These are phyloP conservation scores for Exophiala spinifera DNA, from an alignment of 2,329 filamentous ascomycete species.

Conservation along the genomic window DNA sequence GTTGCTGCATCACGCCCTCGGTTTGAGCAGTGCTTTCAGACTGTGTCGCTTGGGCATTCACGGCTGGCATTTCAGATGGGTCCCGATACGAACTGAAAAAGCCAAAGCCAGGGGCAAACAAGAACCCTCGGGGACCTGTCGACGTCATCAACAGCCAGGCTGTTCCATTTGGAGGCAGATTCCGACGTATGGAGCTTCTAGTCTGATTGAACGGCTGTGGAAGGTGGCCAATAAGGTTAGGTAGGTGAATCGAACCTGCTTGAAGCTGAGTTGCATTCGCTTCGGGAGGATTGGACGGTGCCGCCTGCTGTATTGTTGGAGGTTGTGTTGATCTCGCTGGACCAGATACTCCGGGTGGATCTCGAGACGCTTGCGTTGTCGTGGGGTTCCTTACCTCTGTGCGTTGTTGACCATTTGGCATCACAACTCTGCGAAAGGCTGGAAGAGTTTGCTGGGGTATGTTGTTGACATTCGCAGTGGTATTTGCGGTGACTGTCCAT, in stretches of 20 bases:
- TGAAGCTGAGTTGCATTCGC: background rate
- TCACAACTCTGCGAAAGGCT: no score
- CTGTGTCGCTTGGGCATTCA: background rate
- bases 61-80: background rate
- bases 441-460: no score
- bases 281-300: background rate
- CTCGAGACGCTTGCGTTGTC: no score
- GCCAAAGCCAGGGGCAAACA: slow-evolving; percentile 29
- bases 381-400: no score
- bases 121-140: slow-evolving; percentile 25
- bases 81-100: slow-evolving; percentile 16
- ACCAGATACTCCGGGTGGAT: no score
- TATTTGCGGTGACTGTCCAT: no score
- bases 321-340: background rate
- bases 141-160: slow-evolving; percentile 28
- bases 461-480: no score
- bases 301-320: background rate
- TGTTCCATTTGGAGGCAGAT: slow-evolving; percentile 6
- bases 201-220: slow-evolving; percentile 1
- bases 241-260: background rate
- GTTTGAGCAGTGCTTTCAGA: background rate
- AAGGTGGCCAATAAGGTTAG: slow-evolving; percentile 1
- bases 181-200: background rate
- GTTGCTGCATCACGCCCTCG: background rate
- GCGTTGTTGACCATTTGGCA: no score